phyloP scores from a whole-genome alignment of 164 flowering plant genomes.

The Chimonanthus praecox region DNA sequence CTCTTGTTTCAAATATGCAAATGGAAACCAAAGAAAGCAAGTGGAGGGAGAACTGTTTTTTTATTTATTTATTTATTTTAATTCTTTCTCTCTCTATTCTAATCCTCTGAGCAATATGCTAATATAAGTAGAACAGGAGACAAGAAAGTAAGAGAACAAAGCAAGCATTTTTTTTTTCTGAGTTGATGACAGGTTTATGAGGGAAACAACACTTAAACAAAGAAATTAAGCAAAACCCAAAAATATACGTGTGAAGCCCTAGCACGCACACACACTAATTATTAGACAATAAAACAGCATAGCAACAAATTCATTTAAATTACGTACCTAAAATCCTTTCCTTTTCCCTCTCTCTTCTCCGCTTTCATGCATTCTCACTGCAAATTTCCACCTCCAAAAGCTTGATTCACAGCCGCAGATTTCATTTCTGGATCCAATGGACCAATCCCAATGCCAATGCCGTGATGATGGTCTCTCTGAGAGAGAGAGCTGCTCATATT shows the following conservation, averaged over 20 bases:
- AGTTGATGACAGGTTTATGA: neutral
- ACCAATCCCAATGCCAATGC: conserved; percentile 2
- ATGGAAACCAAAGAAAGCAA: too few relatives aligned
- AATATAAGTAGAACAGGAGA: neutral
- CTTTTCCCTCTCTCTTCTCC: neutral
- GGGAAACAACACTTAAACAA: neutral
- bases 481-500: conserved; percentile 31
- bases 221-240: neutral
- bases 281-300: neutral
- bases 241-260: neutral
- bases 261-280: neutral
- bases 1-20: neutral
- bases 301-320: neutral
- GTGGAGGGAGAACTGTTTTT: neutral
- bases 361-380: neutral
- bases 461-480: conserved; percentile 23
- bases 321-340: neutral
- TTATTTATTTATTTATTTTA: neutral
- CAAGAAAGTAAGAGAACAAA: neutral
- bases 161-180: neutral
- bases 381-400: conserved; percentile 5
- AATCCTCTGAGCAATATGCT: neutral
- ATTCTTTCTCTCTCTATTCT: neutral
- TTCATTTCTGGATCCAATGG: conserved; percentile 10
- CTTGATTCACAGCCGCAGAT: conserved; percentile 1